phyloP scores from a whole-genome alignment of 371 early-diverging fungal genomes.

The Dinochytrium kinnereticum region DNA sequence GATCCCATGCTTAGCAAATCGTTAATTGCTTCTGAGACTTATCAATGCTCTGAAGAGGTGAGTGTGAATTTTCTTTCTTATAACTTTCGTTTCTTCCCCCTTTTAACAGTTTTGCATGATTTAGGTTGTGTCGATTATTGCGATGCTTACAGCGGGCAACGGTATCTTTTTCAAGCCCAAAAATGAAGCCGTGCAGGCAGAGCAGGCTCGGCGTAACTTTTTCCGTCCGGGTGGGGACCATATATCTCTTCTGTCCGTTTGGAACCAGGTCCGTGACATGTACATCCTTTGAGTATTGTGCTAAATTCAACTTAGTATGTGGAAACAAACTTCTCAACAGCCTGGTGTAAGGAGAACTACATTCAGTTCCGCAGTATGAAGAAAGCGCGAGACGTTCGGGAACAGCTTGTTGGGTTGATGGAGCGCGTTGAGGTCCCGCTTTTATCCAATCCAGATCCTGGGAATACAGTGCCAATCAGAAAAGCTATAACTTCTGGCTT shows the following conservation, averaged over 20 bases:
- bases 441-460: slow-evolving; percentile 74
- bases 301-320: slow-evolving; percentile 73
- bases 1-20: slow-evolving; percentile 96
- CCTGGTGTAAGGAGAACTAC: slow-evolving; percentile 97
- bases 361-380: slow-evolving; percentile 91
- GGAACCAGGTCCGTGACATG: slow-evolving; percentile 66
- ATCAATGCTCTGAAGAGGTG: slow-evolving; percentile 90
- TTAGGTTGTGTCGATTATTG: slow-evolving; percentile 76
- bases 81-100: slow-evolving; percentile 53
- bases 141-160: slow-evolving; percentile 89
- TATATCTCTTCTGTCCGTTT: slow-evolving; percentile 86
- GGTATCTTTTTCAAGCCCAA: slow-evolving; percentile 93
- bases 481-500: slow-evolving; percentile 94
- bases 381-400: slow-evolving; percentile 91
- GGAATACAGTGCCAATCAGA: slow-evolving; percentile 75
- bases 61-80: slow-evolving; percentile 23
- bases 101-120: slow-evolving; percentile 32
- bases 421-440: slow-evolving; percentile 93
- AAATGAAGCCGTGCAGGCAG: slow-evolving; percentile 91
- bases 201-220: slow-evolving; percentile 89
- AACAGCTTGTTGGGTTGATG: slow-evolving; percentile 90
- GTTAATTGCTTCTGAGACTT: slow-evolving; percentile 89
- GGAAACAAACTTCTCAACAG: slow-evolving; percentile 88
- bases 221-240: slow-evolving; percentile 91
- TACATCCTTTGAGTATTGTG: background rate